Evolutionary conservation across 2,329 filamentous ascomycete genomes (phyloP), one percentile per base, ranked within the genome.

Genomic region (Sporothrix brunneoviolacea): DNA sequence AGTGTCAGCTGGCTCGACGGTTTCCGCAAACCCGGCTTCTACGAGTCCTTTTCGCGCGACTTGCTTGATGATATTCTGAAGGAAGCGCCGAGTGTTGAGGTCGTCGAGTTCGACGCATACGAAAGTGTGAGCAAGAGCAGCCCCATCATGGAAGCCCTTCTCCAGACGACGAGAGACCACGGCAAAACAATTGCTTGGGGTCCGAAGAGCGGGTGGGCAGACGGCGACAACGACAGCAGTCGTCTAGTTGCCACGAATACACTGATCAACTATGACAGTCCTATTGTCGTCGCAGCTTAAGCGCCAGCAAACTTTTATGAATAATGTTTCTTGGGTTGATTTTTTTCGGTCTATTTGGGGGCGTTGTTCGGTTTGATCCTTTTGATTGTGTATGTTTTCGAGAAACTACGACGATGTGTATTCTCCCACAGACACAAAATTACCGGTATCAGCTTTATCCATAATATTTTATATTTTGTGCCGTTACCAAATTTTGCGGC

Each of bases 21-120:
- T 0, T 90, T 85, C 59, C 76, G 84, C 13, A 74, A 76, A 22
- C 76, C 83, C 22, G 79, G 82, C 1, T 88, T 86, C 56, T 91
- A 88, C 61, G 86, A 88, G 53, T 65, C 65, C 5, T 90, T 89
- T 60, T 82, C 77, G 22, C 68, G 74, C 10, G 67, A 70, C 2
- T 65, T 90, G 24, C 62, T 90, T 7, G 65, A 68, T 4, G 71
- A 69, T 8, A 72, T 89, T 3, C 60, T 89, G 2, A 67, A 70
- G 1, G 72, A 73, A 49, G 65, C 86, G 51, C 79, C 83, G 0
- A 73, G 70, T 33, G 63, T 87, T 2, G 61, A 73, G 8, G 68
- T 70, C 1, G 71, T 90, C 18, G 77, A 87, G 59, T 86, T 91
- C 54, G 86, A 91, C 64, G 86, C 77, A 0, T 87, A 76, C 62